Conservation (phyloP, 2,329 filamentous ascomycete genomes). For the Xylaria sp. region DNA sequence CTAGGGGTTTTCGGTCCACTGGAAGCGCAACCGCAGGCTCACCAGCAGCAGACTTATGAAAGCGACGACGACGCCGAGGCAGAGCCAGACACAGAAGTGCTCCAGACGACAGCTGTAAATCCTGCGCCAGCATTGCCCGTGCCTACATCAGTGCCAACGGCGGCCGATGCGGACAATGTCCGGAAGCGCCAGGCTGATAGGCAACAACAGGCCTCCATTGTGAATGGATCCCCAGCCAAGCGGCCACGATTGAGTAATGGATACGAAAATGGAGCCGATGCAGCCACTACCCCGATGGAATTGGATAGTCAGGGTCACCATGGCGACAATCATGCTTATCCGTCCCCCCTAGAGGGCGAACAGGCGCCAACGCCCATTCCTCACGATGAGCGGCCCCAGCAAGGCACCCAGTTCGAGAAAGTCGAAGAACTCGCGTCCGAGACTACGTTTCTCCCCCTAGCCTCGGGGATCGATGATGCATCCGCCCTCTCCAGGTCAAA, state of each 20-base stretch:
- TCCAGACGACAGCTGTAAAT: slow-evolving; percentile 34
- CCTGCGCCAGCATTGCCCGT: slow-evolving; percentile 21
- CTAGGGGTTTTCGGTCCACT: slow-evolving; percentile 55
- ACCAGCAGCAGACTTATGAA: slow-evolving; percentile 31
- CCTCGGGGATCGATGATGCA: slow-evolving; percentile 27
- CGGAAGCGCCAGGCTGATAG: slow-evolving; percentile 48
- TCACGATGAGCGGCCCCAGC: slow-evolving; percentile 57
- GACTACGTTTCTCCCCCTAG: slow-evolving; percentile 57
- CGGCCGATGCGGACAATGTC: slow-evolving; percentile 40
- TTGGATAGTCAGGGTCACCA: slow-evolving; percentile 45
- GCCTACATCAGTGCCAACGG: slow-evolving; percentile 19
- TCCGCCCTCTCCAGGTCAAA: slow-evolving; percentile 27
- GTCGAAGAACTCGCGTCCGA: slow-evolving; percentile 54
- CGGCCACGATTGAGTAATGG: slow-evolving; percentile 57
- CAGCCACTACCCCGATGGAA: slow-evolving; percentile 55
- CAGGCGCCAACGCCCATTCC: slow-evolving; percentile 47
- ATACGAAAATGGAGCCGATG: slow-evolving; percentile 51
- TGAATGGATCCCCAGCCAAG: slow-evolving; percentile 55
- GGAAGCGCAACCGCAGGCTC: slow-evolving; percentile 40
- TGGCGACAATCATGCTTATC: slow-evolving; percentile 53
- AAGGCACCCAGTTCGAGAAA: slow-evolving; percentile 60
- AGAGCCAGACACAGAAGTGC: slow-evolving; percentile 26
- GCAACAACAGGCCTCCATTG: slow-evolving; percentile 40
- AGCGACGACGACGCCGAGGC: slow-evolving; percentile 30
- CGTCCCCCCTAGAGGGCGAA: slow-evolving; percentile 57